Evolutionary conservation across 1,284 basidiomycete genomes (phyloP).

Genomic region (Ustilago vetiveriae): DNA sequence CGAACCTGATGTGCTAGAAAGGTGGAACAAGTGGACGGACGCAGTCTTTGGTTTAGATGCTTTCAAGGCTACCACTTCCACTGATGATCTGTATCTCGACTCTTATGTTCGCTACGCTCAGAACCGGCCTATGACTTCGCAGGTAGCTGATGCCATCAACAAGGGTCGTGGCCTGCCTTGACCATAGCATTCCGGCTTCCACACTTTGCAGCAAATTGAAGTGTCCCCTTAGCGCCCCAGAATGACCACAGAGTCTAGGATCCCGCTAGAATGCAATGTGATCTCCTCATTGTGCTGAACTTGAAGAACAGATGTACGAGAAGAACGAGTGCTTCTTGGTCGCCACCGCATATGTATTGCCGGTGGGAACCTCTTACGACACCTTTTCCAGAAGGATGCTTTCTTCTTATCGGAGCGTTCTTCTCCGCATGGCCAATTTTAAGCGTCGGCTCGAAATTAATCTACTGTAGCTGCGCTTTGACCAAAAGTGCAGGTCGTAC

Average conservation of each 20-base stretch:
- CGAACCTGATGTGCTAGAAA: constrained; percentile 70
- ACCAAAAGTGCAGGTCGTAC: no score
- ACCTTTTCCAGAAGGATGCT: no score
- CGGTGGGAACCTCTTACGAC: no score
- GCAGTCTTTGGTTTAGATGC: constrained; percentile 74
- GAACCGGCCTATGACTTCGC: constrained; percentile 55
- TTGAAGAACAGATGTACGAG: no score
- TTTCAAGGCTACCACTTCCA: constrained; percentile 77
- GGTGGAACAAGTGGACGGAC: constrained; percentile 72
- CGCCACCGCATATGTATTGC: no score
- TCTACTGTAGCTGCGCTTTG: no score
- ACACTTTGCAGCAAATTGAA: background rate
- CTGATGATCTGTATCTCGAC: constrained; percentile 78
- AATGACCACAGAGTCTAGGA: no score
- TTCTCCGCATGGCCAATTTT: background rate
- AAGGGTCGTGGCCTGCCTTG: constrained; percentile 44
- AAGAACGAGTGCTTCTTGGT: no score
- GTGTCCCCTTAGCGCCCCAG: no score
- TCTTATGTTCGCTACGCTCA: constrained; percentile 71
- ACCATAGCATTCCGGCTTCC: background rate
- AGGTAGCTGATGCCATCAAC: constrained; percentile 59
- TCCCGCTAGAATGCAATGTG: no score
- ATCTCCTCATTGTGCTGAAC: no score
- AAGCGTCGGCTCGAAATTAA: no score
- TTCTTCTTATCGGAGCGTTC: background rate